These are phyloP conservation scores for Pseudoneurospora amorphoporcata DNA, from an alignment of 495 filamentous ascomycete genomes.

Conservation along the genomic window DNA sequence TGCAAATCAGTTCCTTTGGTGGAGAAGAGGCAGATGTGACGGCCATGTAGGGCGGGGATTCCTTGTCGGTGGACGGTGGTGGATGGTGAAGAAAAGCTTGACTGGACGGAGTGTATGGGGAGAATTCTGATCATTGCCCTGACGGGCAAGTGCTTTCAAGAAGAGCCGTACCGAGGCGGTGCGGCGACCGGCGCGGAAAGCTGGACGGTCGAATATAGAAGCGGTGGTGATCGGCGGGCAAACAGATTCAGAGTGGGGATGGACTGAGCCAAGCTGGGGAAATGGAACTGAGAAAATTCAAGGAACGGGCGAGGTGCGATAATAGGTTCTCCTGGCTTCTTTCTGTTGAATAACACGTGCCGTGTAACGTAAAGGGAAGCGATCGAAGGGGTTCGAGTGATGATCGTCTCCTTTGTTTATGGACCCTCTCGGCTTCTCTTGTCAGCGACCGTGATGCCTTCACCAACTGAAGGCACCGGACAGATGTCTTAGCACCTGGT, in stretches of 20 bases:
- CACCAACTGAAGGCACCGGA: not conserved
- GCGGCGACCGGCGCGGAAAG: not conserved
- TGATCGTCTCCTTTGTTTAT: not conserved
- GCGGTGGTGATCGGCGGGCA: slow-evolving; percentile 2
- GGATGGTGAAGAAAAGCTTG: not conserved
- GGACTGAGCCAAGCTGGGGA: not conserved
- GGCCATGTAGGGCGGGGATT: not conserved
- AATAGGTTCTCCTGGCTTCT: not conserved
- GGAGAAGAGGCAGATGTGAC: not conserved
- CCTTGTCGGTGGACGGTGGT: not conserved
- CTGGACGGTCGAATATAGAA: not conserved
- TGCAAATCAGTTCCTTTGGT: not conserved
- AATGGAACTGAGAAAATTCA: not conserved
- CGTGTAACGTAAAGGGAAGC: not conserved
- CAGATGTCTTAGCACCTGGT: not conserved
- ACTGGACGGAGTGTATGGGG: slow-evolving; percentile 2
- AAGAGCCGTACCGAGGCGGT: slow-evolving; percentile 2
- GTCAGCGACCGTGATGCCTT: not conserved
- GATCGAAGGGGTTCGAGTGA: not conserved
- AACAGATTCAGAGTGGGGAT: slow-evolving; percentile 2
- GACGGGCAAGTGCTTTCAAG: slow-evolving; percentile 6
- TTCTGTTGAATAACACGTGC: not conserved
- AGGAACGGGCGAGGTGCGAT: not conserved
- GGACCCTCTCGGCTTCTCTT: not conserved
- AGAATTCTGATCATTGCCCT: slow-evolving; percentile 13